Evolutionary conservation across 1,284 basidiomycete genomes (phyloP).

Genomic region (Puccinia hordei): DNA sequence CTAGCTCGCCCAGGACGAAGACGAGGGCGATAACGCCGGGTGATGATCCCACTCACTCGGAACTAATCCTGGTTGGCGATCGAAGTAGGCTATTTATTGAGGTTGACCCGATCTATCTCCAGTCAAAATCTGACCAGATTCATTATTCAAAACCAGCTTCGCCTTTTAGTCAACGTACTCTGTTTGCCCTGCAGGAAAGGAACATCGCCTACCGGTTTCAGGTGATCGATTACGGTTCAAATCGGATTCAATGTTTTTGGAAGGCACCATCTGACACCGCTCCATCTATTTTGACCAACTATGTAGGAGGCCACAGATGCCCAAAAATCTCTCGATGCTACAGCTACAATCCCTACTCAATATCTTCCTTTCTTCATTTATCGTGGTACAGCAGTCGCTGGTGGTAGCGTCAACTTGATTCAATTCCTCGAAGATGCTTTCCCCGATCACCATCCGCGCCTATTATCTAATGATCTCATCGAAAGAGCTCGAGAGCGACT

Average conservation of each 20-base stretch:
- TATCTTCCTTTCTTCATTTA: slow-evolving; percentile 48
- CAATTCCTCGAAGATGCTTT: slow-evolving; percentile 50
- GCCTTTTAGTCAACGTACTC: slow-evolving; percentile 53
- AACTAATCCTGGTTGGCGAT: slow-evolving; percentile 24
- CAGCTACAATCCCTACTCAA: slow-evolving; percentile 45
- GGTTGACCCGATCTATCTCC: neutral
- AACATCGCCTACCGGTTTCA: slow-evolving; percentile 65
- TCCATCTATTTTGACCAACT: neutral
- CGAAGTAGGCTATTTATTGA: neutral
- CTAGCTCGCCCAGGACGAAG: neutral
- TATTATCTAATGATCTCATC: slow-evolving; percentile 41
- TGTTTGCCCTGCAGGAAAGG: slow-evolving; percentile 61
- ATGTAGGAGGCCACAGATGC: slow-evolving; percentile 41
- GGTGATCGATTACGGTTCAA: slow-evolving; percentile 11
- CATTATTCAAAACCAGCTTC: slow-evolving; percentile 13
- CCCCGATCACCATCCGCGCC: slow-evolving; percentile 32
- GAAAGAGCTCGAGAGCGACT: slow-evolving; percentile 45
- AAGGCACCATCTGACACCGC: neutral
- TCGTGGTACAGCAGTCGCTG: slow-evolving; percentile 22
- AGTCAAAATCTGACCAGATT: neutral
- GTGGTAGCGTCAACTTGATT: slow-evolving; percentile 42
- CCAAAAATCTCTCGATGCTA: slow-evolving; percentile 42
- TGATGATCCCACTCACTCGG: neutral
- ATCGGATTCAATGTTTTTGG: neutral
- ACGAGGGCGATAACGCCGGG: neutral